Evolutionary conservation across 257 asterid species (phyloP).

Genomic region (Solanum tarapatanum): DNA sequence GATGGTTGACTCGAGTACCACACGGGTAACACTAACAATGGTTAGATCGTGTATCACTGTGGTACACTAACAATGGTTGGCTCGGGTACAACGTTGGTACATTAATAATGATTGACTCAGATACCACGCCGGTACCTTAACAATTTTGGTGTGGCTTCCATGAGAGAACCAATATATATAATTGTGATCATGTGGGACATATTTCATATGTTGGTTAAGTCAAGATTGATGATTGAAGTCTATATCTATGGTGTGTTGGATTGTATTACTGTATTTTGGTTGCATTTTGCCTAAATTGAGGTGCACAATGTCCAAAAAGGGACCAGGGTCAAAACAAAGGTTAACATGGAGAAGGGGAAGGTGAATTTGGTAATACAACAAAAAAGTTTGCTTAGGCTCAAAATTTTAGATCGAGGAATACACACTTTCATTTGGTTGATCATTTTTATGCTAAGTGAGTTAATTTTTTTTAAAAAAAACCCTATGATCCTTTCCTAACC

Average conservation of each 20-base stretch:
- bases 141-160: too few relatives aligned
- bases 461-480: too few relatives aligned
- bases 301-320: not conserved
- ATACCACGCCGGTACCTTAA: too few relatives aligned
- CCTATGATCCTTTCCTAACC: not conserved
- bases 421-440: too few relatives aligned
- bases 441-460: not conserved
- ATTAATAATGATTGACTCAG: not conserved
- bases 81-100: not conserved
- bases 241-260: too few relatives aligned
- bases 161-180: too few relatives aligned
- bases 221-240: too few relatives aligned
- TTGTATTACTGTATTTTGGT: too few relatives aligned
- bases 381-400: not conserved
- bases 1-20: not conserved
- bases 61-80: not conserved
- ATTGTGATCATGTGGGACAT: too few relatives aligned
- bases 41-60: not conserved
- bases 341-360: not conserved
- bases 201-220: too few relatives aligned
- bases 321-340: not conserved
- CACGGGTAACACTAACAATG: not conserved
- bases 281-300: not conserved
- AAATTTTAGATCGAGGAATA: not conserved
- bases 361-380: not conserved